A percentile compares a stretch with the other conserved stretches of the same genome.
Evolutionary conservation across 441 rosid species (phyloP).

Genomic region (Hura crepitans): DNA sequence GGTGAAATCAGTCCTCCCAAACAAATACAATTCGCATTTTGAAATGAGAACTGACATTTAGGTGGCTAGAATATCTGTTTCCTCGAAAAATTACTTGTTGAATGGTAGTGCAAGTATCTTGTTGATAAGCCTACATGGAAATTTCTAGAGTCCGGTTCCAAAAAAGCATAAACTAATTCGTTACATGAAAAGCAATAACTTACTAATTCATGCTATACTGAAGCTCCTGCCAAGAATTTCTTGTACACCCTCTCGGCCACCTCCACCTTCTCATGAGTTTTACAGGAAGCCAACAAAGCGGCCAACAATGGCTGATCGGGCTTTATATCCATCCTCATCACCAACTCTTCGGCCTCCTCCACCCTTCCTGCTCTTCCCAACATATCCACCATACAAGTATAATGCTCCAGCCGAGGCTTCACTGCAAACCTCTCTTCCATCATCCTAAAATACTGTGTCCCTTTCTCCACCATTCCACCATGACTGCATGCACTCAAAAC

Average conservation of each 20-base stretch:
- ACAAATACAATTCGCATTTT: no score
- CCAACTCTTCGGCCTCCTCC: conserved; percentile 55
- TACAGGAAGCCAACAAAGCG: conserved; percentile 59
- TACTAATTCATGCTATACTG: no score
- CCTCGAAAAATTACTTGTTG: no score
- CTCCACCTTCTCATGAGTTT: conserved; percentile 55
- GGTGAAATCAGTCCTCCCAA: no score
- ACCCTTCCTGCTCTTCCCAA: conserved; percentile 54
- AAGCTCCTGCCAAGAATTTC: no score
- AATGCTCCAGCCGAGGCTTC: conserved; percentile 53
- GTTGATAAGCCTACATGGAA: no score
- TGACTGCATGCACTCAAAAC: conserved; percentile 71
- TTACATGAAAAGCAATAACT: no score
- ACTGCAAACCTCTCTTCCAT: conserved; percentile 46
- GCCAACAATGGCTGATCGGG: conserved; percentile 71
- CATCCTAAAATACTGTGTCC: conserved; percentile 42
- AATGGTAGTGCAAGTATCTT: no score
- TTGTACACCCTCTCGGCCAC: conserved; percentile 29
- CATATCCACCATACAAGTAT: conserved; percentile 55
- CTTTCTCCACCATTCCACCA: conserved; percentile 47
- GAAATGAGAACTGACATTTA: no score
- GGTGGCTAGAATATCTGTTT: no score
- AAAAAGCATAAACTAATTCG: no score
- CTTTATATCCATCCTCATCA: conserved; percentile 52
- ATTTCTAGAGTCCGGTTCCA: no score